A percentile compares a stretch with the other conserved stretches of the same genome.
phyloP scores from a whole-genome alignment of 352 stramenopile genomes.

The Phytophthora quininea region DNA sequence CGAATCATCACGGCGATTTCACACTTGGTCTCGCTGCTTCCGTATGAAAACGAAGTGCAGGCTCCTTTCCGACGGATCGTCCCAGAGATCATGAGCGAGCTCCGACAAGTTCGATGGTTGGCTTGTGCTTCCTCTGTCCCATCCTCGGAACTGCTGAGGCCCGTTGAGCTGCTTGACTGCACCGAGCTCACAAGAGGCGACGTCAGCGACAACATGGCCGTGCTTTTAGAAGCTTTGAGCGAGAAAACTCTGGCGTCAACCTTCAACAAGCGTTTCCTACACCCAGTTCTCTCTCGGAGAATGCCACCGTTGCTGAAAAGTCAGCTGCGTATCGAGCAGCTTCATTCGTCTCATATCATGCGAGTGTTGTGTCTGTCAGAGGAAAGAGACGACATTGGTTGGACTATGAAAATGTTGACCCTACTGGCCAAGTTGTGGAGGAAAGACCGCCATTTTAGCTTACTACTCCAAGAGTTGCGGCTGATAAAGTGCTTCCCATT shows the following conservation, averaged over 20 bases:
- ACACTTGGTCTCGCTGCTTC: constrained; percentile 58
- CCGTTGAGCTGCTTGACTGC: constrained; percentile 57
- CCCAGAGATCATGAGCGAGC: constrained; percentile 59
- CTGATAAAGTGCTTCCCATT: constrained; percentile 80
- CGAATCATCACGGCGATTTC: constrained; percentile 31
- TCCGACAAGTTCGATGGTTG: constrained; percentile 62
- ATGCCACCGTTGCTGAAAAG: constrained; percentile 58
- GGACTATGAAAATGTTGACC: constrained; percentile 49
- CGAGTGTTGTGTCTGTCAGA: constrained; percentile 48
- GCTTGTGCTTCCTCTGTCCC: constrained; percentile 13
- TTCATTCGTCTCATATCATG: constrained; percentile 69
- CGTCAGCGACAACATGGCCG: constrained; percentile 18
- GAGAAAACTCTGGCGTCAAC: constrained; percentile 33
- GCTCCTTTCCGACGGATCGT: constrained; percentile 70
- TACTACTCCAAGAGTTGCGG: constrained; percentile 68
- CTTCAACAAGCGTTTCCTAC: constrained; percentile 62
- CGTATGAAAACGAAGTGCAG: constrained; percentile 75
- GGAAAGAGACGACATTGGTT: constrained; percentile 41
- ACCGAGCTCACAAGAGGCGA: constrained; percentile 20
- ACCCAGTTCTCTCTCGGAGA: constrained; percentile 40
- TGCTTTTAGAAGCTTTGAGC: constrained; percentile 21
- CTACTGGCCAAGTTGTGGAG: constrained; percentile 66
- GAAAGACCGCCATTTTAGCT: constrained; percentile 47
- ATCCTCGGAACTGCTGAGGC: constrained; percentile 23
- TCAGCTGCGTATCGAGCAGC: constrained; percentile 67